phyloP scores from a whole-genome alignment of 306 rosid genomes.

The Dalbergia oliveri region DNA sequence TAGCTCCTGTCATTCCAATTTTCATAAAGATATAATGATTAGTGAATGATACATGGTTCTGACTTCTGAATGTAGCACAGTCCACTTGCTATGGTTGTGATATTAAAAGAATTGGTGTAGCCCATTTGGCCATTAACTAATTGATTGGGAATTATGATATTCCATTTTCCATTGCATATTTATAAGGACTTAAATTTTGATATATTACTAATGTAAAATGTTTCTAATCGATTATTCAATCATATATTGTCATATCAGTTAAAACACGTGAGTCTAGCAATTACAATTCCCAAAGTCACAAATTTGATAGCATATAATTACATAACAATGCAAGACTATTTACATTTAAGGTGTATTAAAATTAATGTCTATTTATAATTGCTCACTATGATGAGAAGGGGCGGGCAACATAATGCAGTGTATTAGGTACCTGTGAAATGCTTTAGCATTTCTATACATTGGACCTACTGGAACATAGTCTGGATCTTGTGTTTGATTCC shows the following conservation, averaged over 20 bases:
- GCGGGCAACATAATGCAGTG: not conserved
- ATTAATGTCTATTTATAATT: not conserved
- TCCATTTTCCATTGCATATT: not conserved
- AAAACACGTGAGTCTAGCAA: too few species aligned
- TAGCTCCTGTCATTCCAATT: constrained; percentile 68
- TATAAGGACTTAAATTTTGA: too few species aligned
- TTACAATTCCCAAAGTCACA: too few species aligned
- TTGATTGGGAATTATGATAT: not conserved
- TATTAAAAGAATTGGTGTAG: not conserved
- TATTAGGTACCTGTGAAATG: constrained; percentile 74
- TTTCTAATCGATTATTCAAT: too few species aligned
- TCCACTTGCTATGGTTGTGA: too few species aligned
- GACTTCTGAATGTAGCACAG: not conserved
- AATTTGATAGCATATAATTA: too few species aligned
- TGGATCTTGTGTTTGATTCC: constrained; percentile 60
- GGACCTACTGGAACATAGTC: constrained; percentile 79
- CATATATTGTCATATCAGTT: too few species aligned
- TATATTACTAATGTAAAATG: too few species aligned
- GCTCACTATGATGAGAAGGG: not conserved
- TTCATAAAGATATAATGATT: not conserved
- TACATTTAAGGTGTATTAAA: too few species aligned
- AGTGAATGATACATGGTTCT: too few species aligned
- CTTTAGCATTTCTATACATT: constrained; percentile 79
- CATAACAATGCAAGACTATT: too few species aligned
- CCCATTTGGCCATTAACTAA: not conserved